These are phyloP conservation scores for Stipa capillata DNA, from an alignment of 176 grass and related monocot genomes.

Conservation along the genomic window DNA sequence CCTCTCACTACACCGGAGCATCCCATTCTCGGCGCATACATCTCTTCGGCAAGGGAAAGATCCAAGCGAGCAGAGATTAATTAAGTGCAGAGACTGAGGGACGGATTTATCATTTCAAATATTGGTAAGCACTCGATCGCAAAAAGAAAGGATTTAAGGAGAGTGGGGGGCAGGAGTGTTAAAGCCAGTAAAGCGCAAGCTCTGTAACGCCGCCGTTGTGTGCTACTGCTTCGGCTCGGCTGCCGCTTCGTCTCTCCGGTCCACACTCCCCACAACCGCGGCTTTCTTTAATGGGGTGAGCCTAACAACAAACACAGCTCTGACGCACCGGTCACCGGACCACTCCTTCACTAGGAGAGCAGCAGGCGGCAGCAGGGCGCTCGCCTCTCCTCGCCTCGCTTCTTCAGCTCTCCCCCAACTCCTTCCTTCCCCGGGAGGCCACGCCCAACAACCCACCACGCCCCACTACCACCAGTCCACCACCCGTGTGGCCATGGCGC, in stretches of 20 bases:
- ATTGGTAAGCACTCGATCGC: neutral
- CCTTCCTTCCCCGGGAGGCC: neutral
- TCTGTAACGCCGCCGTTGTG: constrained; percentile 43
- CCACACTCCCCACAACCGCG: constrained; percentile 2
- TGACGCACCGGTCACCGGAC: constrained; percentile 21
- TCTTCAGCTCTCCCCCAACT: neutral
- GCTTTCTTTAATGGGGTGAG: constrained; percentile 41
- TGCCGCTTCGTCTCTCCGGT: neutral
- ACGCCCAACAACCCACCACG: neutral
- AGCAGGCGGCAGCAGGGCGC: no score
- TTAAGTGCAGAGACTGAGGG: neutral
- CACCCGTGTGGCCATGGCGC: constrained; percentile 27
- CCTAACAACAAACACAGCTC: constrained; percentile 33
- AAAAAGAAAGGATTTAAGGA: neutral
- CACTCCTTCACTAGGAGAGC: neutral
- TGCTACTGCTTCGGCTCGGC: neutral
- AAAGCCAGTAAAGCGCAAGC: constrained; percentile 22
- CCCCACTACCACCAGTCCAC: neutral
- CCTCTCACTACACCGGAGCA: no score
- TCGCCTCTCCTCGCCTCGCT: neutral
- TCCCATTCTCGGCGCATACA: no score
- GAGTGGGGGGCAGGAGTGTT: neutral
- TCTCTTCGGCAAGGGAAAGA: no score
- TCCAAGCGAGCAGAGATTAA: no score
- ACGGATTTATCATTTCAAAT: neutral